Evolutionary conservation across 2,329 filamentous ascomycete species (phyloP).

Genomic region (Metarhizium robertsii): DNA sequence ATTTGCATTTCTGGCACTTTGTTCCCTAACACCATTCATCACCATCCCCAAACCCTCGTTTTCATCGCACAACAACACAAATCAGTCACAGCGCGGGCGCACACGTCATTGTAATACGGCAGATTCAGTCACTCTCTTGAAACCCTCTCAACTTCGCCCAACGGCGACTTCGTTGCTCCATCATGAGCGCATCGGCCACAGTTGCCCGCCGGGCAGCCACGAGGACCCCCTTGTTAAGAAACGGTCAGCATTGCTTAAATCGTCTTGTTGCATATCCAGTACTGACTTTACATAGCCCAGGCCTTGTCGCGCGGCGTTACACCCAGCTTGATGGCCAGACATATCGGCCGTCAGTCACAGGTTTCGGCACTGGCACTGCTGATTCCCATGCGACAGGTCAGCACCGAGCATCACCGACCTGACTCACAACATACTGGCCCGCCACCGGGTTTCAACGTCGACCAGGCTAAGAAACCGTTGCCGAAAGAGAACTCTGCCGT

Average conservation of each 20-base stretch:
- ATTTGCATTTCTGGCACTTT: background rate
- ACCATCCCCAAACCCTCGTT: background rate
- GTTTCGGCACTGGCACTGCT: conserved; percentile 46
- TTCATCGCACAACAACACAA: background rate
- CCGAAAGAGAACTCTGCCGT: conserved; percentile 39
- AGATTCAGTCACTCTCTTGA: background rate
- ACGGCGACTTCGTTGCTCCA: conserved; percentile 5
- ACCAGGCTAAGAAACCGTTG: conserved; percentile 79
- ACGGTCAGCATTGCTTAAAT: conserved; percentile 26
- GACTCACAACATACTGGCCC: conserved; percentile 49
- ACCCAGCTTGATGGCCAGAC: conserved; percentile 36
- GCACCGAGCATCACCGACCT: conserved; percentile 49
- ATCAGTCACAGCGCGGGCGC: conserved; percentile 2
- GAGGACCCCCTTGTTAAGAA: conserved; percentile 41
- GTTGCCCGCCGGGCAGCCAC: conserved; percentile 45
- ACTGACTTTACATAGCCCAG: conserved; percentile 26
- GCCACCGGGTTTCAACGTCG: conserved; percentile 84
- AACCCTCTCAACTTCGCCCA: background rate
- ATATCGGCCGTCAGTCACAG: conserved; percentile 35
- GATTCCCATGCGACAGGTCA: conserved; percentile 45
- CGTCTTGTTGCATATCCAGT: conserved; percentile 2
- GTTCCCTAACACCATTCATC: background rate
- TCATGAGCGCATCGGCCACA: conserved; percentile 48
- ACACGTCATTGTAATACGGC: conserved; percentile 1
- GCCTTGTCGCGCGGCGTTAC: conserved; percentile 37